These are phyloP conservation scores for Mucor lusitanicus DNA, from an alignment of 371 early-diverging fungal genomes.

Conservation along the genomic window DNA sequence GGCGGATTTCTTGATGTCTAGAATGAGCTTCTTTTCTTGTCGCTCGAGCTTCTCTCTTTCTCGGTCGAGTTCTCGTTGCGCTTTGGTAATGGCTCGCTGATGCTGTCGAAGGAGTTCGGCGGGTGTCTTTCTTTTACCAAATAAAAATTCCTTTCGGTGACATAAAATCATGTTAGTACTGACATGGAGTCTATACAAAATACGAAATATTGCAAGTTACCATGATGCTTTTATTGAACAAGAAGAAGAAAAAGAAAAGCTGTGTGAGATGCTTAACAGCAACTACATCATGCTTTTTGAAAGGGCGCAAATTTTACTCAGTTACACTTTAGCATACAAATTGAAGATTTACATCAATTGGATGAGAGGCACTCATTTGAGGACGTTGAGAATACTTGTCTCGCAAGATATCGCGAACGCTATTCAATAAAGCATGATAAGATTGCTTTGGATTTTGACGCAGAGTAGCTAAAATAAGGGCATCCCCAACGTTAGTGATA, in stretches of 20 bases:
- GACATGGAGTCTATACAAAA: neutral
- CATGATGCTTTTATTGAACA: neutral
- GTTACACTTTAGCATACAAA: constrained; percentile 24
- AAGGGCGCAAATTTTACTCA: neutral
- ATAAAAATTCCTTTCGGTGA: constrained; percentile 56
- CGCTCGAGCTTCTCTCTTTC: constrained; percentile 88
- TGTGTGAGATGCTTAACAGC: neutral
- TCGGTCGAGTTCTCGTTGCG: constrained; percentile 93
- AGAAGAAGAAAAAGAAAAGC: neutral
- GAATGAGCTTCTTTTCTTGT: constrained; percentile 94
- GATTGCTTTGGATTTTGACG: constrained; percentile 28
- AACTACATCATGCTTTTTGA: neutral
- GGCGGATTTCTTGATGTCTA: constrained; percentile 91
- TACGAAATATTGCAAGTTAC: neutral
- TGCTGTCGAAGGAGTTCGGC: constrained; percentile 91
- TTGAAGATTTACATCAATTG: constrained; percentile 29
- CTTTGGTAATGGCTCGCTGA: constrained; percentile 84
- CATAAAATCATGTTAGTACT: neutral
- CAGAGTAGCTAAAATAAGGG: constrained; percentile 18
- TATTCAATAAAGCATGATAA: constrained; percentile 27
- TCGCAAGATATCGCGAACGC: constrained; percentile 24
- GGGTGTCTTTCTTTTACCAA: constrained; percentile 78
- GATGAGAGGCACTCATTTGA: constrained; percentile 29
- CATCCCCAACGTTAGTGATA: neutral
- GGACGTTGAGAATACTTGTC: constrained; percentile 32